These are phyloP conservation scores for Cochlearia excelsa DNA, from an alignment of 345 rosid species.

Conservation along the genomic window DNA sequence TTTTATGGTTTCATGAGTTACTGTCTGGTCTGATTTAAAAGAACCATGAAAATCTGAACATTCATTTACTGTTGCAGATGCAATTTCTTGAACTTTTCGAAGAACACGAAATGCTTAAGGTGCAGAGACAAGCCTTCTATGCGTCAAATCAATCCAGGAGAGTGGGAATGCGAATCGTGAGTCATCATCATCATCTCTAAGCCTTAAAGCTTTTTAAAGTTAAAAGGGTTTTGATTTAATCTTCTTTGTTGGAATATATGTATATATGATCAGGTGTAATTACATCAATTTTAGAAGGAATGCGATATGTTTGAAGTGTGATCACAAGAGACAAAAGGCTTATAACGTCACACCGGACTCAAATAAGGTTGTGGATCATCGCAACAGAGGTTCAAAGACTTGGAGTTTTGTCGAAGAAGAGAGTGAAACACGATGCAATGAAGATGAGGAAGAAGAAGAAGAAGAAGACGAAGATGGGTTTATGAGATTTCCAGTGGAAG, in stretches of 20 bases:
- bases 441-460: constrained; percentile 9
- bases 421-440: constrained; percentile 18
- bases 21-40: constrained; percentile 1
- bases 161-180: constrained; percentile 97
- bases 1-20: not conserved
- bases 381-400: constrained; percentile 22
- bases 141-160: constrained; percentile 83
- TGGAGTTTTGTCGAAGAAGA: constrained; percentile 61
- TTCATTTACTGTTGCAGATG: constrained; percentile 49
- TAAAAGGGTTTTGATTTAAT: constrained; percentile 1
- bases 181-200: constrained; percentile 30
- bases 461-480: constrained; percentile 34
- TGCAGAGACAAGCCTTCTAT: constrained; percentile 76
- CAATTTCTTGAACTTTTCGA: constrained; percentile 77
- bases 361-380: constrained; percentile 11
- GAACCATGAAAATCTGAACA: not conserved
- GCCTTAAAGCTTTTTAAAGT: constrained; percentile 1
- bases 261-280: constrained; percentile 51
- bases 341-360: constrained; percentile 29
- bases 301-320: constrained; percentile 78
- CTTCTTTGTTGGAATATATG: not conserved
- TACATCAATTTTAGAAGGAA: constrained; percentile 81
- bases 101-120: constrained; percentile 70
- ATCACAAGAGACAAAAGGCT: constrained; percentile 65
- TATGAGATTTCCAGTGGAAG: constrained; percentile 53